Evolutionary conservation across 345 rosid genomes (phyloP), one percentile per base, ranked within the genome.

Genomic region (Aethionema arabicum): DNA sequence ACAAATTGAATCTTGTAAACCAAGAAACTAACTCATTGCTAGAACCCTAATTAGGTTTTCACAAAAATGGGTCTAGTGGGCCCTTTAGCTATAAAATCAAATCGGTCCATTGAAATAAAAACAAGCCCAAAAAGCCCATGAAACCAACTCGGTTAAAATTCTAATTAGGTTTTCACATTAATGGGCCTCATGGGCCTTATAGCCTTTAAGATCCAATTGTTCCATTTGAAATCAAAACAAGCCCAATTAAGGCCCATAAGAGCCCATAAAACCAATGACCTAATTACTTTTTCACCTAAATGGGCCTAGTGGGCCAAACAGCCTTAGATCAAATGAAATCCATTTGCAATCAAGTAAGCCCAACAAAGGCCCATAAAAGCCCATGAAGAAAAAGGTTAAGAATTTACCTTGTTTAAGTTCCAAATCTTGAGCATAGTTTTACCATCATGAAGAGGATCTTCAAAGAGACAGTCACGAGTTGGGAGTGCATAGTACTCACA

Each of bases 391-490:
- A 53, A 61, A 31, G 15, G 2, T 4, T 9, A 6, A n/a, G 1
- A 2, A 36, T 52, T 52, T 32, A 92, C 97, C 90, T 90, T 89
- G 80, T 93, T 93, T 70, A 93, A 67, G 81, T 90, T 93, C 99
- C 99, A 93, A 52, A 90, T 93, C 68, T 93, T 93, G 76, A 93
- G 99, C 97, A 90, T 87, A 73, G 99, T 90, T 50, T 87, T 87
- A 60, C 99, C 97, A 83, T 93, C 97, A 67, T 93, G 99, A 38
- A 93, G 90, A 58, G 97, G 99, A 6, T 93, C 87, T 0, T 73
- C 90, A 53, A 93, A 93, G 74, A 93, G 85, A 67, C 91, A 83
- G 10, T 93, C 99, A 48, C 78, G 77, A 6, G 97, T 93, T 0
- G 99, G 99, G 47, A 93, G 97, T 3, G 97, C 99, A 47, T 93